Evolutionary conservation across 352 stramenopile species (phyloP), one percentile per base, ranked within the genome.

Genomic region (Phytopythium ostracodes): DNA sequence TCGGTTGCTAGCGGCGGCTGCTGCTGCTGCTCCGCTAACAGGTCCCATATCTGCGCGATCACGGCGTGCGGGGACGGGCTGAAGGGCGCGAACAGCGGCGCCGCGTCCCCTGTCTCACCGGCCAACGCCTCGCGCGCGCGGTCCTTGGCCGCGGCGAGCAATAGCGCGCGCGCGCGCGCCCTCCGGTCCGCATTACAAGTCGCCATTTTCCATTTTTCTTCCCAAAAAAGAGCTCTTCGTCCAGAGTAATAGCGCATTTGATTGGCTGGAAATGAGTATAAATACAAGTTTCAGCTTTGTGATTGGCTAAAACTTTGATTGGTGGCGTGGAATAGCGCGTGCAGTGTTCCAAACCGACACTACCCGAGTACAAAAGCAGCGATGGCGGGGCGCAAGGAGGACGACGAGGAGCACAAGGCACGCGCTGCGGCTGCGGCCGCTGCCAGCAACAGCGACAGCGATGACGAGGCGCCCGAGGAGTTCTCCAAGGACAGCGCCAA

Each of bases 391-490:
- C 25, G 43, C 49, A 14, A 59, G 35, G 64, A 54, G 69, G 49
- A 76, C 65, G 59, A 78, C 61, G 62, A 66, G 58, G 49, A 52
- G 61, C 56, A 63, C 64, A 49, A 59, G 56, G 58, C 65, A 7
- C 59, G 50, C 35, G 59, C 54, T 17, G 49, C 63, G 0, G 65
- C 50, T 18, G 56, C 33, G 63, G 49, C 52, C 12, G 15, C 27
- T 5, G 49, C 49, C 1, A 27, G 2, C n/a, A 44, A 53, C n/a
- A 70, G 75, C 54, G 71, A 81, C 46, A 88, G 76, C 65, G 82
- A 91, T 47, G 84, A 92, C 60, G 84, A 91, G 64, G 82, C 84
- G 29, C 84, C 84, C 27, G 84, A 94, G 62, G 77, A 88, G 40
- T 77, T 94, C 60, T 86, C 79, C 56, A 94, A 91, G 68, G 72